phyloP scores from a whole-genome alignment of 225 moss, liverwort and hornwort genomes.

The Sphagnum tenellum region DNA sequence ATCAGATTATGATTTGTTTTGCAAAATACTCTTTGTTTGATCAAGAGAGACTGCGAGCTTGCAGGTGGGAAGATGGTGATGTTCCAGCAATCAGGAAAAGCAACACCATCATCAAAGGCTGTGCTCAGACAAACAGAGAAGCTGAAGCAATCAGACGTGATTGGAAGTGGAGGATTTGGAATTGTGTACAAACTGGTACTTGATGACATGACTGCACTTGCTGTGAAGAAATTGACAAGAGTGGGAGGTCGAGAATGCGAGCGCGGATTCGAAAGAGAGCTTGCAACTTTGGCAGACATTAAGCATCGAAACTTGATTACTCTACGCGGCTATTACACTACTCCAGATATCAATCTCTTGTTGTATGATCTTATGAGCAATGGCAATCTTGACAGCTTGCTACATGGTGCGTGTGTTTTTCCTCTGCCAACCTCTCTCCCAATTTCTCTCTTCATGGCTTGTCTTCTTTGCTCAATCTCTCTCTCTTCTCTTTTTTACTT shows the following conservation, averaged over 20 bases:
- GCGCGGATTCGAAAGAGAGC: slow-evolving; percentile 71
- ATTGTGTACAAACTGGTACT: slow-evolving; percentile 76
- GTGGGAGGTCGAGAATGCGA: slow-evolving; percentile 45
- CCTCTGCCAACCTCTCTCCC: not conserved
- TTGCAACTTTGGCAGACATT: slow-evolving; percentile 78
- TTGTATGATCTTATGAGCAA: slow-evolving; percentile 75
- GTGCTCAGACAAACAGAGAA: slow-evolving; percentile 70
- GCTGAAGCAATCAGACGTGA: slow-evolving; percentile 61
- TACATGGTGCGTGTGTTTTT: slow-evolving; percentile 42
- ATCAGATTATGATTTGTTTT: no score
- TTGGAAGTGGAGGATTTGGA: slow-evolving; percentile 85
- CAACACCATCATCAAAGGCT: slow-evolving; percentile 62
- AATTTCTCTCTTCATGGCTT: not conserved
- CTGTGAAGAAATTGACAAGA: slow-evolving; percentile 73
- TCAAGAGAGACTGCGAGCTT: no score
- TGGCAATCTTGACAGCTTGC: slow-evolving; percentile 65
- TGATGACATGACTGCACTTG: slow-evolving; percentile 67
- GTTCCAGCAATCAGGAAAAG: slow-evolving; percentile 64
- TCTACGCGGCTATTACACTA: slow-evolving; percentile 86
- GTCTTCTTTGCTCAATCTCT: not conserved
- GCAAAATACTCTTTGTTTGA: slow-evolving; percentile 9
- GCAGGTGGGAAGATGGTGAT: slow-evolving; percentile 77
- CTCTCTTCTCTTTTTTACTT: not conserved
- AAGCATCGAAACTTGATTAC: slow-evolving; percentile 80
- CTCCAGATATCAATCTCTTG: slow-evolving; percentile 62